Conservation (phyloP, 78 protist species). For the Dictyostelium purpureum region DNA sequence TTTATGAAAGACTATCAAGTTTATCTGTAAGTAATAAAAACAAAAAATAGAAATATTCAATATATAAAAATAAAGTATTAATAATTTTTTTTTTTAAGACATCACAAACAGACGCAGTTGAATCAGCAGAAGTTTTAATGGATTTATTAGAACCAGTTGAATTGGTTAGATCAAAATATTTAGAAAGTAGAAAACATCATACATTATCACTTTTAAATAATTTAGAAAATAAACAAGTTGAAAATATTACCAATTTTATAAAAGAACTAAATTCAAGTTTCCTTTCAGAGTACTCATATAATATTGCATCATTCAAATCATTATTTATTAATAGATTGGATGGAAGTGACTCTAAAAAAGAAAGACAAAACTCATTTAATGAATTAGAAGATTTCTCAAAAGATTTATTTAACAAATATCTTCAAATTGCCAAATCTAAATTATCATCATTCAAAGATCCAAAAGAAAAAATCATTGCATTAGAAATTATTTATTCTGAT, state of each 20-base stretch:
- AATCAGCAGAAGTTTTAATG: conserved; percentile 53
- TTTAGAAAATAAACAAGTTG: conserved; percentile 30
- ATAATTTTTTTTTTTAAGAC: not conserved
- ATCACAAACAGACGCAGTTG: conserved; percentile 25
- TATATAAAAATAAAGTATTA: not conserved
- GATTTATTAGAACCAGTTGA: conserved; percentile 69
- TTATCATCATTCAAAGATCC: conserved; percentile 54
- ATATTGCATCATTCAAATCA: conserved; percentile 5
- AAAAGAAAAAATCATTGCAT: conserved; percentile 49
- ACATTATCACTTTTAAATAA: not conserved
- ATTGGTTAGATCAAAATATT: conserved; percentile 55
- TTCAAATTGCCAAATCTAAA: conserved; percentile 19
- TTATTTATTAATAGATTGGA: conserved; percentile 66
- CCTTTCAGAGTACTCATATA: conserved; percentile 27
- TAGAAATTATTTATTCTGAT: conserved; percentile 42
- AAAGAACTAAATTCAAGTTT: conserved; percentile 32
- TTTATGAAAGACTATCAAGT: conserved; percentile 30
- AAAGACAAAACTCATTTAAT: not conserved
- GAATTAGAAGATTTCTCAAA: conserved; percentile 55
- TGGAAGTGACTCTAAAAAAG: conserved; percentile 32
- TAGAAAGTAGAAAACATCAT: conserved; percentile 47
- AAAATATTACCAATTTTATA: conserved; percentile 27
- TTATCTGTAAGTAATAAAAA: conserved; percentile 8
- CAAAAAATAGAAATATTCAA: not conserved
- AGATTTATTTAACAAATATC: conserved; percentile 54